These are phyloP conservation scores for Pleodorina starrii DNA, from an alignment of 139 green algal genomes.

Conservation along the genomic window DNA sequence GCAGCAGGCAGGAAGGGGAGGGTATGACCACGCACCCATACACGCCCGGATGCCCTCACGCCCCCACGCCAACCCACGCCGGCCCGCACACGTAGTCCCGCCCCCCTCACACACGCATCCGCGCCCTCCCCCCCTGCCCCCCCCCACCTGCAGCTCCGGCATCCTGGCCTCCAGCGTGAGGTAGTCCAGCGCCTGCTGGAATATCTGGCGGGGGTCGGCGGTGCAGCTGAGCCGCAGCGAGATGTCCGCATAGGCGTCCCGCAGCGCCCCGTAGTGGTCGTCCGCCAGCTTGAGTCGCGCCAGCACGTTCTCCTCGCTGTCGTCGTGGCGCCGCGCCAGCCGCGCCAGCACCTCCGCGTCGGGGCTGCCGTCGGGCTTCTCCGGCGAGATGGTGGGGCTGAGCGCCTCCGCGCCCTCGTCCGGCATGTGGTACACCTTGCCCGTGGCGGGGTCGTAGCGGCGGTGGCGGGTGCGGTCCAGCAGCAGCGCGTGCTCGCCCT, in stretches of 20 bases:
- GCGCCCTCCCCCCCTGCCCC: neutral
- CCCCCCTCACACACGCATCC: neutral
- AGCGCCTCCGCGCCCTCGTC: slow-evolving; percentile 40
- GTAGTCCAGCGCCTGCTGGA: slow-evolving; percentile 52
- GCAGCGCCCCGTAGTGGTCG: slow-evolving; percentile 61
- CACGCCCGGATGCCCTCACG: too few relatives aligned
- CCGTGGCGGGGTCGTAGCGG: slow-evolving; percentile 73
- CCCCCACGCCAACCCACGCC: neutral
- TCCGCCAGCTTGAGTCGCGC: slow-evolving; percentile 71
- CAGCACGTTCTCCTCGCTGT: slow-evolving; percentile 78
- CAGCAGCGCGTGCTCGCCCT: slow-evolving; percentile 68
- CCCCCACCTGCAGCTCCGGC: slow-evolving; percentile 46
- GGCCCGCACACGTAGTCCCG: neutral
- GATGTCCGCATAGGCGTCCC: slow-evolving; percentile 63
- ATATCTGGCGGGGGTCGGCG: slow-evolving; percentile 26
- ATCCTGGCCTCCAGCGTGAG: slow-evolving; percentile 49
- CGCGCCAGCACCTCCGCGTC: slow-evolving; percentile 64
- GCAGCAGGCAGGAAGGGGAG: too few relatives aligned
- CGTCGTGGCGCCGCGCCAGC: slow-evolving; percentile 73
- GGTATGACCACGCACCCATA: too few relatives aligned
- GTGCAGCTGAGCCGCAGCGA: slow-evolving; percentile 57
- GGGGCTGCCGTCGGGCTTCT: slow-evolving; percentile 46
- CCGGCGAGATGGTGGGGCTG: slow-evolving; percentile 53
- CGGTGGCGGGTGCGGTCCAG: slow-evolving; percentile 75
- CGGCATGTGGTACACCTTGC: slow-evolving; percentile 59